Conservation (phyloP, 306 rosid genomes). For the Pterocarpus macrocarpus region DNA sequence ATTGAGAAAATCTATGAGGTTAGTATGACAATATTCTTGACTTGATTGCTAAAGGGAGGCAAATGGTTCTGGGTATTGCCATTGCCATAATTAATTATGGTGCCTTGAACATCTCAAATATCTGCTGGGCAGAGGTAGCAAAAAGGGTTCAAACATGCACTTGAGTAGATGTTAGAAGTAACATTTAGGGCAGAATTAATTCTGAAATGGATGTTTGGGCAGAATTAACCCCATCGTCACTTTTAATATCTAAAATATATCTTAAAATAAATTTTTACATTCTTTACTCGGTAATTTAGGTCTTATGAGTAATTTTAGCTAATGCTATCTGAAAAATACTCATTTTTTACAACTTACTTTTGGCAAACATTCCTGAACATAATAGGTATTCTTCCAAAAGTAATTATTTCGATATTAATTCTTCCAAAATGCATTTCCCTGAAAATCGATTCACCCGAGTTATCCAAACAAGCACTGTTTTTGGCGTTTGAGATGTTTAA, state of each 20-base stretch:
- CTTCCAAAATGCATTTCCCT: slow-evolving; percentile 14
- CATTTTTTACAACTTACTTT: not conserved
- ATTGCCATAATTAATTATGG: slow-evolving; percentile 17
- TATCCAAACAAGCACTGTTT: slow-evolving; percentile 18
- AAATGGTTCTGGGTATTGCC: not conserved
- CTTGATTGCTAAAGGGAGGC: slow-evolving; percentile 35
- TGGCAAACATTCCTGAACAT: not conserved
- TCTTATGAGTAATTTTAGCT: not conserved
- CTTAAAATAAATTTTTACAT: not conserved
- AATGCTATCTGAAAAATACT: no score
- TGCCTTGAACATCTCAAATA: slow-evolving; percentile 29
- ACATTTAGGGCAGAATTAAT: not conserved
- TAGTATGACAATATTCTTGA: slow-evolving; percentile 43
- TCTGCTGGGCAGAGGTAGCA: slow-evolving; percentile 3
- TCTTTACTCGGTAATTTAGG: no score
- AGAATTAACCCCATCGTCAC: not conserved
- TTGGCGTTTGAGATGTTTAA: slow-evolving; percentile 35
- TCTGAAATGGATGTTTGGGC: no score
- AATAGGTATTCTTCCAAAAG: slow-evolving; percentile 15
- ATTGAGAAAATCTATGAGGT: slow-evolving; percentile 89
- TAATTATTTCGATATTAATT: not conserved
- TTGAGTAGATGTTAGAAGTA: not conserved
- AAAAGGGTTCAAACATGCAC: not conserved
- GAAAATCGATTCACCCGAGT: slow-evolving; percentile 17
- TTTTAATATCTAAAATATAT: not conserved